Conservation (phyloP, 441 rosid species). For the Populus tomentosa region DNA sequence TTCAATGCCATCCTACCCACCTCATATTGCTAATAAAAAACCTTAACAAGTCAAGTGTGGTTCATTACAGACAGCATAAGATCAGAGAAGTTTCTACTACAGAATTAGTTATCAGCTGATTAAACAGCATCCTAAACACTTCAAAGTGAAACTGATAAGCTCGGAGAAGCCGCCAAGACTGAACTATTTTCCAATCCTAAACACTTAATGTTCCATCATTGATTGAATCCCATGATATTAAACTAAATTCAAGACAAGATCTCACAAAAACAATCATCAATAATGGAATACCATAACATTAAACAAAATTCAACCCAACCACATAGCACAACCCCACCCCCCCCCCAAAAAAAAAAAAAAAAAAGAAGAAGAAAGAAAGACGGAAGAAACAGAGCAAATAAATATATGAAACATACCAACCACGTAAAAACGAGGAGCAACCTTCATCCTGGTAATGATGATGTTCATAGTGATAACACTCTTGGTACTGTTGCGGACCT, state of each 20-base stretch:
- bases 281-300: not conserved
- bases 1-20: not conserved
- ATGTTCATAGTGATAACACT: conserved; percentile 44
- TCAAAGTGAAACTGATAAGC: not conserved
- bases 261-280: not conserved
- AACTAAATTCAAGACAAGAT: not conserved
- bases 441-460: conserved; percentile 54
- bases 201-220: not conserved
- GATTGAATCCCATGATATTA: not conserved
- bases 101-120: not conserved
- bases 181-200: not conserved
- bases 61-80: not conserved
- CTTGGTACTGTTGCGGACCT: conserved; percentile 39
- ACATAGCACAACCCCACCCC: not conserved
- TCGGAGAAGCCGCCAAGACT: not conserved
- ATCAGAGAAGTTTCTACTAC: not conserved
- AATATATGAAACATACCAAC: conserved; percentile 51
- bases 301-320: not conserved
- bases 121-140: not conserved
- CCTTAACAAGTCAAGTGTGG: not conserved
- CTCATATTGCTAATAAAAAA: not conserved
- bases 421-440: conserved; percentile 56
- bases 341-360: no score
- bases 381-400: not conserved
- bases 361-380: not conserved